Percentiles rank a stretch among this genome's conserved stretches.
phyloP scores from a whole-genome alignment of 371 early-diverging fungal species.

The Funneliformis caledonium region DNA sequence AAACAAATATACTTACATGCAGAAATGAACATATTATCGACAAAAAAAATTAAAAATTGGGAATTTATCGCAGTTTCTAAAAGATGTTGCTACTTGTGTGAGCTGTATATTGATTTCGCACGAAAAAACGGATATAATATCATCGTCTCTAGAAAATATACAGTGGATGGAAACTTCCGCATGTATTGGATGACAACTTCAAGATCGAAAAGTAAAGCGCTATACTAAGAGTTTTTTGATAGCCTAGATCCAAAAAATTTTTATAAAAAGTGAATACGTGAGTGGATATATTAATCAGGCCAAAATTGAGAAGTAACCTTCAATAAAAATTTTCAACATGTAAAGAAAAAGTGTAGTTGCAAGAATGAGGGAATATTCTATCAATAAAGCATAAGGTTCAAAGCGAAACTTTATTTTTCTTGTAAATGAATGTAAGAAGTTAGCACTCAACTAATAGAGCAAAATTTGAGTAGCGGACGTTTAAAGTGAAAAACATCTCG shows the following conservation, averaged over 20 bases:
- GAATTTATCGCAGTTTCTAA: not conserved
- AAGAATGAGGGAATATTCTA: too few relatives aligned
- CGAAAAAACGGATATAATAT: not conserved
- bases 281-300: too few relatives aligned
- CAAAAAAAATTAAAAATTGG: not conserved
- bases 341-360: too few relatives aligned
- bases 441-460: too few relatives aligned
- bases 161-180: not conserved
- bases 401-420: too few relatives aligned
- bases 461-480: too few relatives aligned
- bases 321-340: not conserved
- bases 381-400: too few relatives aligned
- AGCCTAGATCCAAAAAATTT: too few relatives aligned
- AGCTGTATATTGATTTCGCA: not conserved
- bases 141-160: slow-evolving; percentile 3
- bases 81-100: slow-evolving; percentile 13
- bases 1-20: not conserved
- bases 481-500: too few relatives aligned
- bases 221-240: too few relatives aligned
- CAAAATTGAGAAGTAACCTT: not conserved
- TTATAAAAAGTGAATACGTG: too few relatives aligned
- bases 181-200: not conserved
- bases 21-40: not conserved
- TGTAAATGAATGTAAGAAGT: too few relatives aligned
- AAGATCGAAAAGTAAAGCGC: not conserved